Conservation (phyloP, 2,329 filamentous ascomycete species). For the Calcarisporium arbuscula region DNA sequence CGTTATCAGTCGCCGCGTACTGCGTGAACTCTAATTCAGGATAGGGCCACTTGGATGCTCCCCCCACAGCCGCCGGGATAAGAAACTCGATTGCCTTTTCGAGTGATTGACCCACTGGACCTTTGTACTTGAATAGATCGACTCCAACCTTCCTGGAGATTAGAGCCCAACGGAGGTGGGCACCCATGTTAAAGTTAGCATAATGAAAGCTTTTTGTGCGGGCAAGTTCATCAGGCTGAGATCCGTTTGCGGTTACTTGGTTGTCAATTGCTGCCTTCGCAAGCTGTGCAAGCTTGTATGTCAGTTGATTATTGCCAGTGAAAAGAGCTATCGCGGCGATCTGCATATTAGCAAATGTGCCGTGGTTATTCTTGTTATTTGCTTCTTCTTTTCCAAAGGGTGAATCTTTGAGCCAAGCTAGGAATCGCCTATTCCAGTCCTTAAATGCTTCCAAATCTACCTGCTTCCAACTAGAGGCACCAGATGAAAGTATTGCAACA, state of each 20-base stretch:
- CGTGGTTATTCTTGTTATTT: constrained; percentile 19
- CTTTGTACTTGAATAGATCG: constrained; percentile 15
- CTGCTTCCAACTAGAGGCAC: constrained; percentile 14
- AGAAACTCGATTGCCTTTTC: constrained; percentile 15
- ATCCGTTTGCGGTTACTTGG: constrained; percentile 16
- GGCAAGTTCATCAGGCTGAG: constrained; percentile 17
- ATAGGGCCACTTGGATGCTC: constrained; percentile 13
- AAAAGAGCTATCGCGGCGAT: constrained; percentile 18
- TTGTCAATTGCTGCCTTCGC: constrained; percentile 12
- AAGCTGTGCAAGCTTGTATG: background rate
- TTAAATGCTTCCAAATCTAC: constrained; percentile 12
- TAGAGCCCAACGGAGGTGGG: constrained; percentile 11
- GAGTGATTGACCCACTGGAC: constrained; percentile 16
- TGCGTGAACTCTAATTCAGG: constrained; percentile 15
- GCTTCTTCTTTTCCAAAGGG: constrained; percentile 14
- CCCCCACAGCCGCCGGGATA: constrained; percentile 16
- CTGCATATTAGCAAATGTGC: constrained; percentile 18
- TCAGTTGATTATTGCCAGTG: constrained; percentile 13
- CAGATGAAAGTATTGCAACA: constrained; percentile 12
- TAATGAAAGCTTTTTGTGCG: constrained; percentile 22
- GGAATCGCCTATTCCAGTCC: constrained; percentile 16
- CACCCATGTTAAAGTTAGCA: constrained; percentile 18
- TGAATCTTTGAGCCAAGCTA: constrained; percentile 17
- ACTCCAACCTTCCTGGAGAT: constrained; percentile 15
- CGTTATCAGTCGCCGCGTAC: constrained; percentile 18